Evolutionary conservation across 495 filamentous ascomycete genomes (phyloP).

Genomic region (Tuber borchii): DNA sequence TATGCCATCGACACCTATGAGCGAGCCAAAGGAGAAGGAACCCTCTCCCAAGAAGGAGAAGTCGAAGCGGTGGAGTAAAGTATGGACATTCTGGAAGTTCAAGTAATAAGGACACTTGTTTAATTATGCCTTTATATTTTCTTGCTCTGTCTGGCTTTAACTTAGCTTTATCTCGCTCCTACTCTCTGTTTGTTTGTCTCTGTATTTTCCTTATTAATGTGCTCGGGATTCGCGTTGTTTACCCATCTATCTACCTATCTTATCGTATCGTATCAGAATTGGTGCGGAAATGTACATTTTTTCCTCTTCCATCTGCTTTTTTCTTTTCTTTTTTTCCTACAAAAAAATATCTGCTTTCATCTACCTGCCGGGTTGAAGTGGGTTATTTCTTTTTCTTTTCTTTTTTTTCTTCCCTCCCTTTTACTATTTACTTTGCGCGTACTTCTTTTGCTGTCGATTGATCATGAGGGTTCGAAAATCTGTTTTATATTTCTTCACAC

Average conservation of each 20-base stretch:
- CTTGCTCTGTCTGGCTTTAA: not conserved
- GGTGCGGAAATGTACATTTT: slow-evolving; percentile 5
- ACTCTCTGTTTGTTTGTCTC: not conserved
- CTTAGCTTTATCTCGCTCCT: not conserved
- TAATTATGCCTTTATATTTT: not conserved
- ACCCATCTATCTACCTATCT: not conserved
- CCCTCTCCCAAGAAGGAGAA: slow-evolving; percentile 30
- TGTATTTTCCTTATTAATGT: not conserved
- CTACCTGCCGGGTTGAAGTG: not conserved
- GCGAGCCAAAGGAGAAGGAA: slow-evolving; percentile 24
- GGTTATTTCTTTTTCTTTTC: not conserved
- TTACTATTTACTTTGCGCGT: not conserved
- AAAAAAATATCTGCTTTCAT: not conserved
- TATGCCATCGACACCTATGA: slow-evolving; percentile 40
- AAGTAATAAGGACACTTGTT: slow-evolving; percentile 21
- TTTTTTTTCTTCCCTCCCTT: not conserved
- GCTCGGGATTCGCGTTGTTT: not conserved
- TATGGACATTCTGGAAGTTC: slow-evolving; percentile 40
- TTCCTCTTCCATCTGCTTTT: not conserved
- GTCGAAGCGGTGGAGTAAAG: slow-evolving; percentile 39
- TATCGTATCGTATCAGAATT: not conserved
- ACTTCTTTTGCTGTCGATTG: not conserved
- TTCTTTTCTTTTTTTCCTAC: not conserved
- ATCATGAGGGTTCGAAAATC: not conserved
- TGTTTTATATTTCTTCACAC: not conserved